Percentiles rank a stretch among this genome's conserved stretches.
Evolutionary conservation across 2,329 filamentous ascomycete species (phyloP).

Genomic region (Arthroderma uncinatum): DNA sequence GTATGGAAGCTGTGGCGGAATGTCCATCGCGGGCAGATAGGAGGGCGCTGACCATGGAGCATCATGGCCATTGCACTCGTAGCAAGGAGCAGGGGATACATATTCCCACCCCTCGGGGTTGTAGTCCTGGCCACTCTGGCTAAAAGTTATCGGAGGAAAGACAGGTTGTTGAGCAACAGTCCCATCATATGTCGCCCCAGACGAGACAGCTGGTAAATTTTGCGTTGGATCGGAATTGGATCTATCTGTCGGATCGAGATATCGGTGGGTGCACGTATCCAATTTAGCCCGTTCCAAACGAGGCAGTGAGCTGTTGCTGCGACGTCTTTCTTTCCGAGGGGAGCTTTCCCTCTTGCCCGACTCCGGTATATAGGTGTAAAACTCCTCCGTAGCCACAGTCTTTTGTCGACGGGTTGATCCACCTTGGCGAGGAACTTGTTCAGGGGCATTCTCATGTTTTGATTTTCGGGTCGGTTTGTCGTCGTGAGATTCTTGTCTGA

Average conservation of each 20-base stretch:
- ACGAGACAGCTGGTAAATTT: neutral
- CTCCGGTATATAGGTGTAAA: neutral
- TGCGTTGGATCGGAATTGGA: neutral
- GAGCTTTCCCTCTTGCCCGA: neutral
- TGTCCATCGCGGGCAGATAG: neutral
- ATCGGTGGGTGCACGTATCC: neutral
- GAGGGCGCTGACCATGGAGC: neutral
- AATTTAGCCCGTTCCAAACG: neutral
- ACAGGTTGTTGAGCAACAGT: neutral
- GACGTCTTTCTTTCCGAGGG: neutral
- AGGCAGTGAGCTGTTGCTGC: conserved; percentile 1
- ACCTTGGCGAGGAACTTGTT: neutral
- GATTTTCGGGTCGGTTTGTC: neutral
- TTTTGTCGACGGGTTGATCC: neutral
- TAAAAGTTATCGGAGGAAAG: neutral
- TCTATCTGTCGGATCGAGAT: neutral
- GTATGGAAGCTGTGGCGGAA: neutral
- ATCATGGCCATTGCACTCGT: neutral
- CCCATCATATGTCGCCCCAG: neutral
- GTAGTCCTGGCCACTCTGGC: neutral
- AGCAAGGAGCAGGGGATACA: neutral
- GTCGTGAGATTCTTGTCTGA: neutral
- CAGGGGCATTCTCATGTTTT: neutral
- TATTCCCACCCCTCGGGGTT: neutral
- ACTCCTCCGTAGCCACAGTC: neutral